Base-by-base conservation (phyloP, 2,329 filamentous ascomycete species). In the Aspergillus bombycis region DNA sequence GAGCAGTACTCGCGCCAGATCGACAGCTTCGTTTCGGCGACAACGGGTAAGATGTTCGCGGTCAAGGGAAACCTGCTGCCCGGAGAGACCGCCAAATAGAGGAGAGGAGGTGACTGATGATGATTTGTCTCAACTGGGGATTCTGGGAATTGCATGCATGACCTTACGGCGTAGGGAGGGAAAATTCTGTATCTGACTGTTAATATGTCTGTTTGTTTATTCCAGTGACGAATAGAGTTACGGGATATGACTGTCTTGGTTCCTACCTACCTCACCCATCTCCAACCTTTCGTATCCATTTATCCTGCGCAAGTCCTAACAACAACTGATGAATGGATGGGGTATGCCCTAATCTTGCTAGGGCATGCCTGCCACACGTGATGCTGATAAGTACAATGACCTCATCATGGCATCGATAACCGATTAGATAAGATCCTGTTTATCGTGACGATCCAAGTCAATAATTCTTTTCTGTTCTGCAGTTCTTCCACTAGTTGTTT, bases 1-100 rank as follows among this genome's bases (percentile, higher is more conserved):
- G 94, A 98, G 83, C 94, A 98, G 83, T 99, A 98, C 83, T 92
- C 94, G 75, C 91, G 93, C 83, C 95, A 98, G 84, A 91, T 98
- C 63, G 95, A 99, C 80, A 93, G 93, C 45, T 98, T 98, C 80
- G 94, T 94, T 55, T 93, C 95, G 61, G 90, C 89, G 68, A 91
- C 96, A 71, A 96, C 88, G 67, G 89, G 92, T 69, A 99, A 99
- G 89, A 97, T 99, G 94, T 99, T 99, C 79, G 94, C 94, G 45
- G 92, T 97, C 65, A 90, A 94, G 79, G 87, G 86, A 67, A 89
- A 88, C 74, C 75, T 90, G 63, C 74, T 89, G 67, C 88, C 88
- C 21, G 84, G 84, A 61, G 86, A 87, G 72, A 71, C 71, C 56
- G 73, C 74, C 68, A 76, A 78, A 71, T 78, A 73, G 67, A 75